A percentile compares a stretch with the other conserved stretches of the same genome.
Evolutionary conservation across 176 grass and related monocot species (phyloP).

Genomic region (Oryza meridionalis): DNA sequence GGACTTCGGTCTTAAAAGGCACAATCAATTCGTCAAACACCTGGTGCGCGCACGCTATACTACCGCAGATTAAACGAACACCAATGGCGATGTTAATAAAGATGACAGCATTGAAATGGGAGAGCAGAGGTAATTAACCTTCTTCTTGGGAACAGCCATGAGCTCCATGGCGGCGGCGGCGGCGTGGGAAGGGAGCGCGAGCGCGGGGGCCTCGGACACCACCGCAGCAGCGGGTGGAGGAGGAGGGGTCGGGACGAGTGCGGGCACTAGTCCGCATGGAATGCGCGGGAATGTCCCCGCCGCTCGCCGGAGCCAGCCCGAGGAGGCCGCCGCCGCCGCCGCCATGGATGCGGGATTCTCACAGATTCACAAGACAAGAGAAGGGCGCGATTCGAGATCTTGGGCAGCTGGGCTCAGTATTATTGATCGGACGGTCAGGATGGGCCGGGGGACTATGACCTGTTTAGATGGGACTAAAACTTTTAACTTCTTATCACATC

Average conservation of each 20-base stretch:
- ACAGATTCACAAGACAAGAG: neutral
- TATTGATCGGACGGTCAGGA: neutral
- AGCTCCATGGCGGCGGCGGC: slow-evolving; percentile 59
- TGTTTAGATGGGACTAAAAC: no score
- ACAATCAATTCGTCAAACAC: neutral
- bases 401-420: neutral
- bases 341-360: neutral
- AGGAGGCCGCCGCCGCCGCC: slow-evolving; percentile 18
- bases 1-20: no score
- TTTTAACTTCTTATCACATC: no score
- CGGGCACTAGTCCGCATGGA: neutral
- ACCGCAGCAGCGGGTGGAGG: neutral
- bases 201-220: neutral
- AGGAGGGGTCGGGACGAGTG: neutral
- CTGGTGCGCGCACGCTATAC: neutral
- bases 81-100: neutral
- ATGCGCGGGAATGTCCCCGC: neutral
- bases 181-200: slow-evolving; percentile 6
- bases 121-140: slow-evolving; percentile 16
- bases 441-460: neutral
- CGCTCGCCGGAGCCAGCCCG: slow-evolving; percentile 42
- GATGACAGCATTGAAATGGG: neutral
- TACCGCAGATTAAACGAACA: neutral
- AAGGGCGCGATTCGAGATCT: neutral
- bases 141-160: slow-evolving; percentile 70